Evolutionary conservation across 345 rosid species (phyloP).

Genomic region (Cochlearia excelsa): DNA sequence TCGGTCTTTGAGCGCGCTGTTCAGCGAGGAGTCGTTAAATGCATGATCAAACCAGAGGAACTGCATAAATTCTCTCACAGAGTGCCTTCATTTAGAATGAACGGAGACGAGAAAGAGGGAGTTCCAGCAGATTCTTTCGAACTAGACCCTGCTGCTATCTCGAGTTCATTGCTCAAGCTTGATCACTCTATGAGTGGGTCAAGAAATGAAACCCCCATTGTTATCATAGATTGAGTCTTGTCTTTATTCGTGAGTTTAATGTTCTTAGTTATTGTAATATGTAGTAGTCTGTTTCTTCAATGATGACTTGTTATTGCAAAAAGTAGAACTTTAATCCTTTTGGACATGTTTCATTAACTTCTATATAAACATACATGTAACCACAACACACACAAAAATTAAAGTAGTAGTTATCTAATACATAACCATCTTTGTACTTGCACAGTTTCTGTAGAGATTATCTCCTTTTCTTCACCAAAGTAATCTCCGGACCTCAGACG

Average conservation of each 20-base stretch:
- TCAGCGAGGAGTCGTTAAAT: slow-evolving; percentile 25
- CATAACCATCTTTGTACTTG: slow-evolving; percentile 16
- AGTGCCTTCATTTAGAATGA: slow-evolving; percentile 58
- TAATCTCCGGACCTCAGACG: not conserved
- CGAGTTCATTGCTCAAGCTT: slow-evolving; percentile 6
- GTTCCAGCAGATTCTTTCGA: slow-evolving; percentile 67
- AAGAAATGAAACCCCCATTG: not conserved
- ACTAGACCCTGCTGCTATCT: slow-evolving; percentile 67
- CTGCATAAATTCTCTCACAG: slow-evolving; percentile 67
- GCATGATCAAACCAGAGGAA: slow-evolving; percentile 40
- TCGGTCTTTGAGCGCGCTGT: slow-evolving; percentile 46
- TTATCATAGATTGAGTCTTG: slow-evolving; percentile 15
- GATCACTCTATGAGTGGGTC: not conserved
- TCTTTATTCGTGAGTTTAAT: no score
- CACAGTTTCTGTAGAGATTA: slow-evolving; percentile 6
- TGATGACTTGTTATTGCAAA: not conserved
- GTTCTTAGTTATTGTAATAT: no score
- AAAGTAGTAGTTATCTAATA: slow-evolving; percentile 15
- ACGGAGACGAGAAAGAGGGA: slow-evolving; percentile 60
- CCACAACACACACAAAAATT: slow-evolving; percentile 1
- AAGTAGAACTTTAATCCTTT: not conserved
- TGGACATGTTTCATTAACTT: not conserved
- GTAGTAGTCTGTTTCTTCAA: no score
- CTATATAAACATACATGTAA: slow-evolving; percentile 17
- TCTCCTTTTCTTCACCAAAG: slow-evolving; percentile 5